Evolutionary conservation across 108 stramenopile genomes (phyloP).

Genomic region (Ochromonas danica): DNA sequence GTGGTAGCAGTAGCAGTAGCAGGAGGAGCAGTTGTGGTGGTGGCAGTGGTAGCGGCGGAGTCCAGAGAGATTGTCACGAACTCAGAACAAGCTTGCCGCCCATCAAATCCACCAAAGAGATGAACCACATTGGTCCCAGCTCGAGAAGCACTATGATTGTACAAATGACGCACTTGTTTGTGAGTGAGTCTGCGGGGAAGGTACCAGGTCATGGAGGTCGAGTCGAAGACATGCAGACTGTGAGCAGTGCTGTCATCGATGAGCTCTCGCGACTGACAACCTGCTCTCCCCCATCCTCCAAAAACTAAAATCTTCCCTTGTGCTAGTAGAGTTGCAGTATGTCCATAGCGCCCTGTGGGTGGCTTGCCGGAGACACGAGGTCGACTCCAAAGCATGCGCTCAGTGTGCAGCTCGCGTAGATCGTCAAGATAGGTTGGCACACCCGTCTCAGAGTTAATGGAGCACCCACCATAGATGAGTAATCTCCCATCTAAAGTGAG

Average conservation of each 20-base stretch:
- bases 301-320: neutral
- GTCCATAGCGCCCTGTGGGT: conserved; percentile 22
- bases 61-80: no score
- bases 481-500: conserved; percentile 58
- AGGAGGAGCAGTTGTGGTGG: no score
- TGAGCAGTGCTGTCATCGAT: neutral
- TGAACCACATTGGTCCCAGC: neutral
- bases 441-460: conserved; percentile 35
- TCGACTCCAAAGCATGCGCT: conserved; percentile 55
- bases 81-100: conserved; percentile 22
- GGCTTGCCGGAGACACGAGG: neutral
- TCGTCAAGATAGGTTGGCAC: conserved; percentile 53
- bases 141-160: conserved; percentile 26
- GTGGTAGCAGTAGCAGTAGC: no score
- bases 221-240: conserved; percentile 6
- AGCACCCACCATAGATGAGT: conserved; percentile 57
- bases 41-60: no score
- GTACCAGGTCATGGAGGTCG: conserved; percentile 26
- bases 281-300: conserved; percentile 30
- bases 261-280: conserved; percentile 19
- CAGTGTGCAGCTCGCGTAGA: conserved; percentile 56
- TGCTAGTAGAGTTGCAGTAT: neutral
- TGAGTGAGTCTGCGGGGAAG: neutral
- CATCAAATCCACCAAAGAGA: conserved; percentile 36
- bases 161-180: conserved; percentile 23